Base-by-base conservation (phyloP, 2,329 filamentous ascomycete genomes). In the Nannizzia gypsea region DNA sequence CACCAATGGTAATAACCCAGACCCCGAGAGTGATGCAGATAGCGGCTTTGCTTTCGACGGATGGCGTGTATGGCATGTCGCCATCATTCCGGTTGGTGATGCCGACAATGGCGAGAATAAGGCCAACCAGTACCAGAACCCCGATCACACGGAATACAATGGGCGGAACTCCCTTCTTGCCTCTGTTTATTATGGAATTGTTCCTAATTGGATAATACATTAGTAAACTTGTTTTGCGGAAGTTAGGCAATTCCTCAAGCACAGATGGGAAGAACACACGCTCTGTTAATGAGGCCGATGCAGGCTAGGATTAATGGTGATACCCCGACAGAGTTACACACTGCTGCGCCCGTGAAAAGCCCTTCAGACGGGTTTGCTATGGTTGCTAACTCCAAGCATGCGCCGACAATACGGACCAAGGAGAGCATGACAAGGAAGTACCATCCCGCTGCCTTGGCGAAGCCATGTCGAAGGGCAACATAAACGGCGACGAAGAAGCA, bases 371-470 rank as follows among this genome's bases (percentile, higher is more conserved):
- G 76, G 22, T 78, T 63, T 57, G 66, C 68, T 64, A 80, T 78
- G 3, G 78, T 77, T 22, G 77, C 73, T 4, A 84, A 76, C 62
- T 81, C 72, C 61, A 81, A 74, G 46, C 73, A 65, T 5, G 76
- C 71, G 42, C 81, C 81, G 20, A 80, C 66, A 52, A 83, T 73
- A 42, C 82, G 79, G 11, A 77, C 69, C 4, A 81, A 62, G 31
- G 76, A 77, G 66, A 85, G 80, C 34, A 82, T 65, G 52, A 80
- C 65, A 5, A 83, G 72, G 66, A 79, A 82, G 11, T 80, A 64
- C 77, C 80, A 84, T 46, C 81, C 81, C 0, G 76, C 71, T 60
- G 71, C 76, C 48, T 72, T 73, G 3, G 69, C 65, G 50, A 74
- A 68, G 31, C 74, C 74, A 66, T 76, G 74, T 17, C 68, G 70